These are phyloP conservation scores for Hirschfeldia incana DNA, from an alignment of 345 rosid genomes.

Conservation along the genomic window DNA sequence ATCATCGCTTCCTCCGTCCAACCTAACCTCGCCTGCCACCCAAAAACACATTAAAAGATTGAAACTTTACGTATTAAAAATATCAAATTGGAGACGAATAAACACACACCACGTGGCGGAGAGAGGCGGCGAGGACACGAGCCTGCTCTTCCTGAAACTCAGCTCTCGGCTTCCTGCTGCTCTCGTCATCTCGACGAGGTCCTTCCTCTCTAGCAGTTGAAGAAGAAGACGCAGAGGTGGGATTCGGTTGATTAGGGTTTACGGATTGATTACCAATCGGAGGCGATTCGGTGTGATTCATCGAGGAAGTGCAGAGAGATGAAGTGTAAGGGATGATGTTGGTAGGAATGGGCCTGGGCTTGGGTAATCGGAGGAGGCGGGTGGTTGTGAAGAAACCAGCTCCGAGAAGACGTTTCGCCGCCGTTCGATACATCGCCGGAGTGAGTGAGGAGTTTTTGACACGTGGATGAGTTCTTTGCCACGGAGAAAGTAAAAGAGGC, in stretches of 20 bases:
- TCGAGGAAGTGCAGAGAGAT: slow-evolving; percentile 46
- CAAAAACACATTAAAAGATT: slow-evolving; percentile 4
- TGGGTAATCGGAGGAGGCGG: slow-evolving; percentile 37
- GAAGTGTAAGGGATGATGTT: slow-evolving; percentile 27
- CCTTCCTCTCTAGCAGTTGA: slow-evolving; percentile 46
- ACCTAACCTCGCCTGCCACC: slow-evolving; percentile 61
- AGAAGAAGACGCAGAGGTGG: slow-evolving; percentile 28
- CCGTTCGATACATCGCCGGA: slow-evolving; percentile 60
- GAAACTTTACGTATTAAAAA: neutral
- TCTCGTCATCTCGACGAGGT: slow-evolving; percentile 12
- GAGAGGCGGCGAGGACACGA: slow-evolving; percentile 76
- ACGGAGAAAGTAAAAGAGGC: slow-evolving; percentile 24
- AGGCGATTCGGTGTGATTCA: slow-evolving; percentile 33
- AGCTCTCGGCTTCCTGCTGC: slow-evolving; percentile 46
- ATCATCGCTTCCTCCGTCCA: slow-evolving; percentile 92
- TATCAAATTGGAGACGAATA: neutral
- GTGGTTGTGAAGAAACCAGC: slow-evolving; percentile 14
- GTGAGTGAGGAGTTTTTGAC: neutral
- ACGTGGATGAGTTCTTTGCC: slow-evolving; percentile 34
- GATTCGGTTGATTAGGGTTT: slow-evolving; percentile 27
- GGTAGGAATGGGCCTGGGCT: slow-evolving; percentile 11
- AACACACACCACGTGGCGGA: slow-evolving; percentile 61
- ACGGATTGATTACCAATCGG: slow-evolving; percentile 13
- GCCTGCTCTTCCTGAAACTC: slow-evolving; percentile 78
- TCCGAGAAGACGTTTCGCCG: slow-evolving; percentile 53